phyloP scores from a whole-genome alignment of 2,329 filamentous ascomycete genomes.

The Cordyceps farinosa region DNA sequence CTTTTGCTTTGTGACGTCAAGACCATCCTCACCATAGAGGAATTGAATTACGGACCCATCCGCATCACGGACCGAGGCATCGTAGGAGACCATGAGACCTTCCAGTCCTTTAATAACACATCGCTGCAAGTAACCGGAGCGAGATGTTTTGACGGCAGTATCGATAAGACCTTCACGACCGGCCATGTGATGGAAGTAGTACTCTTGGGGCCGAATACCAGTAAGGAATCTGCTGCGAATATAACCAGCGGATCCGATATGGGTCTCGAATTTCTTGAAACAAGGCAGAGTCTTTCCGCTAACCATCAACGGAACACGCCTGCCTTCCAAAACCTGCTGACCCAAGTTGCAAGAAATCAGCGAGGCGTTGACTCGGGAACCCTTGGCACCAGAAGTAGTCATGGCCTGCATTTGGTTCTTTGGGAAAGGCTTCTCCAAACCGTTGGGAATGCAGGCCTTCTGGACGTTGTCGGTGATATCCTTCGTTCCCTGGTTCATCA shows the following conservation, averaged over 20 bases:
- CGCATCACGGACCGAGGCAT: slow-evolving; percentile 88
- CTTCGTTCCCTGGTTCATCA: slow-evolving; percentile 70
- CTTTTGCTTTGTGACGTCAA: slow-evolving; percentile 91
- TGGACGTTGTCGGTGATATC: slow-evolving; percentile 77
- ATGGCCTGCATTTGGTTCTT: slow-evolving; percentile 99
- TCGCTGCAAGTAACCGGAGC: slow-evolving; percentile 92
- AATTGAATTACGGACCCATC: slow-evolving; percentile 95
- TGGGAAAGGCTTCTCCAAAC: slow-evolving; percentile 87
- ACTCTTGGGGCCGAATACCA: slow-evolving; percentile 93
- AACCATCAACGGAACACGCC: slow-evolving; percentile 94
- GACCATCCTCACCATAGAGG: slow-evolving; percentile 91
- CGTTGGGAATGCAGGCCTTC: slow-evolving; percentile 70
- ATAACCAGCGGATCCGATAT: slow-evolving; percentile 86
- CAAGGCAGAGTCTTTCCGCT: slow-evolving; percentile 95
- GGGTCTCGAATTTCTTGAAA: slow-evolving; percentile 87
- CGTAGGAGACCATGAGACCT: slow-evolving; percentile 86
- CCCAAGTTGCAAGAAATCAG: slow-evolving; percentile 97
- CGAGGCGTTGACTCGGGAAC: slow-evolving; percentile 88
- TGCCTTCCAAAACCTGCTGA: slow-evolving; percentile 92
- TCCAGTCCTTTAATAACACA: slow-evolving; percentile 99
- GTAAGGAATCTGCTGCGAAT: slow-evolving; percentile 97
- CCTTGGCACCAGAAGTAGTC: slow-evolving; percentile 96
- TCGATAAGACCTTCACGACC: slow-evolving; percentile 97
- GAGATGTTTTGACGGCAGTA: slow-evolving; percentile 96
- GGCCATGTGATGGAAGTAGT: slow-evolving; percentile 99